Percentiles rank a stretch among this genome's conserved stretches.
Conservation (phyloP, 2,329 filamentous ascomycete genomes). For the Bipolaris victoriae region DNA sequence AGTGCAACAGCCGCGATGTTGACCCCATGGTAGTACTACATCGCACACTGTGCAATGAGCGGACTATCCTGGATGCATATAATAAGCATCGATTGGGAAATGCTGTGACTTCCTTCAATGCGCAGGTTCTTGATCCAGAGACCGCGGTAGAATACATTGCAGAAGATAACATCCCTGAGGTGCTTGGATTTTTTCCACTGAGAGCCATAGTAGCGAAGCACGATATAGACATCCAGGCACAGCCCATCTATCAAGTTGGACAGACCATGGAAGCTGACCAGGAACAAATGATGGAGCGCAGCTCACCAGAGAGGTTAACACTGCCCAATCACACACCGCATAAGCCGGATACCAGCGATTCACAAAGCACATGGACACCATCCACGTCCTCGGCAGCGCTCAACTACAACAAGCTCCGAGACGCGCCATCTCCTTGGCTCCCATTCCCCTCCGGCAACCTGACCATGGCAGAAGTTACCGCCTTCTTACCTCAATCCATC, state of each 20-base stretch:
- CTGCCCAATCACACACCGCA: neutral
- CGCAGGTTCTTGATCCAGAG: neutral
- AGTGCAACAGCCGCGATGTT: constrained; percentile 2
- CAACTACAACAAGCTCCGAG: constrained; percentile 22
- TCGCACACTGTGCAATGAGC: constrained; percentile 8
- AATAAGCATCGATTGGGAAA: constrained; percentile 23
- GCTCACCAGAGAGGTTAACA: neutral
- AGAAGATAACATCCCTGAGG: constrained; percentile 14
- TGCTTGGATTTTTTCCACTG: constrained; percentile 16
- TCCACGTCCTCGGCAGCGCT: neutral
- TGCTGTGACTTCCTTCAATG: constrained; percentile 4
- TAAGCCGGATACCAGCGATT: neutral
- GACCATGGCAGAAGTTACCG: constrained; percentile 32
- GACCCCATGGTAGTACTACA: constrained; percentile 8
- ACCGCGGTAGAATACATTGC: constrained; percentile 8
- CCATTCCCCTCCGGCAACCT: constrained; percentile 32
- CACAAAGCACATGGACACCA: neutral
- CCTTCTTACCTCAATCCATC: constrained; percentile 33
- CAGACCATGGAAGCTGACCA: neutral
- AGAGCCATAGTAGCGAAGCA: constrained; percentile 1
- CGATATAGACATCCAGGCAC: neutral
- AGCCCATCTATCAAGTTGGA: constrained; percentile 13
- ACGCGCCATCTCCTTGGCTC: constrained; percentile 24
- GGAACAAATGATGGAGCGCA: neutral
- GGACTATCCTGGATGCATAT: constrained; percentile 12